Evolutionary conservation across 1,139 yeast genomes (phyloP).

Genomic region (Meyerozyma athensensis): DNA sequence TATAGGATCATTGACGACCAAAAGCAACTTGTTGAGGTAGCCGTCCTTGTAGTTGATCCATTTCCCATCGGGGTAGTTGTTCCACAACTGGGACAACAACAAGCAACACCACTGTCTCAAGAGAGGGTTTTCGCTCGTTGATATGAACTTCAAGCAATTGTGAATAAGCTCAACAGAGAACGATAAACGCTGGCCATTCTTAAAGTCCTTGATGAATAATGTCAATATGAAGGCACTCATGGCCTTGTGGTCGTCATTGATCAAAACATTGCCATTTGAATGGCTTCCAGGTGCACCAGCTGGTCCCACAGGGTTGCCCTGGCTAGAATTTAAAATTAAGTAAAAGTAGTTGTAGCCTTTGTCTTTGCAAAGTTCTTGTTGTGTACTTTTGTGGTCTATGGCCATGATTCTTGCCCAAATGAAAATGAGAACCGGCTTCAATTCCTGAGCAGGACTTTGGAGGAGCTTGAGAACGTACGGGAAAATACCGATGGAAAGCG

Average conservation of each 20-base stretch:
- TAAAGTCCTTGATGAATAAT: slow-evolving; percentile 74
- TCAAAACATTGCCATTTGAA: slow-evolving; percentile 23
- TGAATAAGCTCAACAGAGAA: slow-evolving; percentile 68
- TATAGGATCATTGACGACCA: slow-evolving; percentile 75
- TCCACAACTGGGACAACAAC: slow-evolving; percentile 74
- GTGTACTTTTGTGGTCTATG: slow-evolving; percentile 85
- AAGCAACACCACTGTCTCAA: slow-evolving; percentile 90
- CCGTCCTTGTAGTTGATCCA: slow-evolving; percentile 68
- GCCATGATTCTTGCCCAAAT: slow-evolving; percentile 99
- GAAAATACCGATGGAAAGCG: slow-evolving; percentile 90
- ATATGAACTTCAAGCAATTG: slow-evolving; percentile 63
- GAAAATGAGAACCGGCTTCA: slow-evolving; percentile 89
- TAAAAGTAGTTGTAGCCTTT: slow-evolving; percentile 87
- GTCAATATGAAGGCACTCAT: slow-evolving; percentile 92
- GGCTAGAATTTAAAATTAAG: slow-evolving; percentile 51
- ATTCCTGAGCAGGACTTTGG: slow-evolving; percentile 93
- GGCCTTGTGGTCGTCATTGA: slow-evolving; percentile 82
- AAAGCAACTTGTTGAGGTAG: slow-evolving; percentile 50
- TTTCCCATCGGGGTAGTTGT: slow-evolving; percentile 69
- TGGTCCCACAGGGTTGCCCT: slow-evolving; percentile 23
- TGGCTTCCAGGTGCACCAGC: slow-evolving; percentile 25
- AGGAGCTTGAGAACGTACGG: slow-evolving; percentile 88
- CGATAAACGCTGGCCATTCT: slow-evolving; percentile 75
- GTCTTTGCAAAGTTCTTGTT: slow-evolving; percentile 86
- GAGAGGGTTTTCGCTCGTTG: slow-evolving; percentile 75